A percentile compares a stretch with the other conserved stretches of the same genome.
Evolutionary conservation across 768 basidiomycete genomes (phyloP).

Genomic region (Lentinula edodes): DNA sequence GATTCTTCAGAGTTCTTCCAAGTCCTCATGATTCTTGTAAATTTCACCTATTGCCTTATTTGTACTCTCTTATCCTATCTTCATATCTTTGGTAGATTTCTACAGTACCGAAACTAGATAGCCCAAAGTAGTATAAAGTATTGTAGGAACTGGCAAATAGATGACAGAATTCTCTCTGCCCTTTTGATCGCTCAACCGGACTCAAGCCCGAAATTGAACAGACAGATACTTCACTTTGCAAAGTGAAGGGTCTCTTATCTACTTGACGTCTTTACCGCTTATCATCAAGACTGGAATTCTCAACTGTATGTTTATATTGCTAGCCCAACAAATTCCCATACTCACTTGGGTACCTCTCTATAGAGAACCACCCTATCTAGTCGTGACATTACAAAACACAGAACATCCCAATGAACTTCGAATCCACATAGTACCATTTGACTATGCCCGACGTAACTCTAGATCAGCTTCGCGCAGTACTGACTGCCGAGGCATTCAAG

Average conservation of each 20-base stretch:
- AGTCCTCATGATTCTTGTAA: no score
- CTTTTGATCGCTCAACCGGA: background rate
- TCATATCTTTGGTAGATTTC: no score
- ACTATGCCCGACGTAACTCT: background rate
- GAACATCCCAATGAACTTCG: background rate
- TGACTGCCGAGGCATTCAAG: background rate
- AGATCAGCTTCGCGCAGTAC: background rate
- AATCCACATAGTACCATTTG: background rate
- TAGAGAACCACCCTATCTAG: background rate
- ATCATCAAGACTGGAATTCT: background rate
- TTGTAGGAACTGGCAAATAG: no score
- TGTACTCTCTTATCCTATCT: no score
- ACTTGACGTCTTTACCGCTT: background rate
- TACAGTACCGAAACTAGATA: no score
- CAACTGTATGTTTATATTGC: background rate
- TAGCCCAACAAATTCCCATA: background rate
- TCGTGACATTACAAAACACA: background rate
- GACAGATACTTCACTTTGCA: conserved; percentile 1
- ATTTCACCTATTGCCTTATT: no score
- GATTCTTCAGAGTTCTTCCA: no score
- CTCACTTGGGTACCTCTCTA: background rate
- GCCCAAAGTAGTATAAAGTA: no score
- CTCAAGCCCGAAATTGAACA: background rate
- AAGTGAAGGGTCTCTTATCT: background rate
- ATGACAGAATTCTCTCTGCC: background rate